A percentile compares a stretch with the other conserved stretches of the same genome.
Conservation (phyloP, 2,329 filamentous ascomycete species). For the Catunica adiposa region DNA sequence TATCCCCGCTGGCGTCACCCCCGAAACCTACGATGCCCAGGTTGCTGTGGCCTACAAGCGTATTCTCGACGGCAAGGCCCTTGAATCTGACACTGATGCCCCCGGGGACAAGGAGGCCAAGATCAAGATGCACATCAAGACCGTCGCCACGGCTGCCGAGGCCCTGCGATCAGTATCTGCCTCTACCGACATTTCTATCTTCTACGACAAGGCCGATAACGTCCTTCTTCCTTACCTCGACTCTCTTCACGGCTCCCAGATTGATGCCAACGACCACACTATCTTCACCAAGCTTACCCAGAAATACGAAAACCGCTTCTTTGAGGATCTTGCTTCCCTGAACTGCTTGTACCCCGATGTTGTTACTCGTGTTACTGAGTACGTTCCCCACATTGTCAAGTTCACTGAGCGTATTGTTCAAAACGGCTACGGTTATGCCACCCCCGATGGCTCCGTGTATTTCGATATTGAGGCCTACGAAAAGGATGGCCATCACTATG, state of each 20-base stretch:
- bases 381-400: slow-evolving; percentile 67
- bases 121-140: slow-evolving; percentile 73
- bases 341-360: slow-evolving; percentile 73
- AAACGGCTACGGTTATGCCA: slow-evolving; percentile 68
- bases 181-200: slow-evolving; percentile 31
- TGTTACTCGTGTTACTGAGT: slow-evolving; percentile 82
- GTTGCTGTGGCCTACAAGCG: slow-evolving; percentile 37
- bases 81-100: slow-evolving; percentile 36
- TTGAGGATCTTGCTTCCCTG: slow-evolving; percentile 69
- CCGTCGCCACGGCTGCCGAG: slow-evolving; percentile 34
- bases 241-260: slow-evolving; percentile 42
- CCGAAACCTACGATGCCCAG: slow-evolving; percentile 31
- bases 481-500: slow-evolving; percentile 67
- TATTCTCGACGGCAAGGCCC: slow-evolving; percentile 37
- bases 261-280: slow-evolving; percentile 44
- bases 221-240: slow-evolving; percentile 75
- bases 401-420: slow-evolving; percentile 72
- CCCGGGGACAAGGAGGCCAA: slow-evolving; percentile 70
- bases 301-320: slow-evolving; percentile 75
- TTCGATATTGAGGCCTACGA: slow-evolving; percentile 86
- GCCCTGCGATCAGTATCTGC: slow-evolving; percentile 15
- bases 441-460: slow-evolving; percentile 72
- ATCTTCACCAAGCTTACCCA: slow-evolving; percentile 80
- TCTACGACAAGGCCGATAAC: slow-evolving; percentile 42
- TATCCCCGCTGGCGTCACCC: slow-evolving; percentile 27